Evolutionary conservation across 192 early-diverging fungal species (phyloP), one percentile per base, ranked within the genome.

Genomic region (Coemansia sp.): DNA sequence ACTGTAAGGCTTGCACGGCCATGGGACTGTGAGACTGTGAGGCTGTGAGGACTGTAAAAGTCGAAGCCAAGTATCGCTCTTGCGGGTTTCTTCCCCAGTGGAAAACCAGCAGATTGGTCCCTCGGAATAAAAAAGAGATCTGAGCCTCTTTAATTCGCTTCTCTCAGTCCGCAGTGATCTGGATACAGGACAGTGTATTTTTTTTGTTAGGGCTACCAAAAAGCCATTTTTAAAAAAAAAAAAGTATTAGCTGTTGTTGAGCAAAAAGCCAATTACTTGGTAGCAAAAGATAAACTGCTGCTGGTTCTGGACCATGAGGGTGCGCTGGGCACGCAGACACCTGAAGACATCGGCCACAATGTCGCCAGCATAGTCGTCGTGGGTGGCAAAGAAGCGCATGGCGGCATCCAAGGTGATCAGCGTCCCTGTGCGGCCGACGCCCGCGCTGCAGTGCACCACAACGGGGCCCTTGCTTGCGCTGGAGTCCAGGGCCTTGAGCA

Each of bases 241-340:
- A 53, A 53, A 9, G 5, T 0, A 4, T 32, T 19, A 17, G 33
- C 34, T 57, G 62, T 55, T 59, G 15, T 55, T 59, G 15, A 81
- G 50, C 63, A 66, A 66, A 46, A 59, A 81, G 61, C 43, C 22
- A 53, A 66, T 63, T 3, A 88, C 87, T 56, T 93, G 87, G 59
- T 95, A 95, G 71, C 90, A 91, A 67, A 92, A 88, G 34, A 83
- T 73, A 71, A 83, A 94, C 81, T 95, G 93, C 22, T 76, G 59
- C 6, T 89, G 59, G 7, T 88, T 89, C 79, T 95, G 93, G 4
- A 95, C 93, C 89, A 93, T 92, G 15, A 81, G 70, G 10, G 92
- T 79, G 53, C 94, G 85, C 65, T 95, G 94, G 54, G 74, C 76
- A 53, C 93, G 79, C 62, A 95, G 80, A 2, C 74, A 69, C 38